Conservation (phyloP, 2,329 filamentous ascomycete species). For the Fusarium cicatricum region DNA sequence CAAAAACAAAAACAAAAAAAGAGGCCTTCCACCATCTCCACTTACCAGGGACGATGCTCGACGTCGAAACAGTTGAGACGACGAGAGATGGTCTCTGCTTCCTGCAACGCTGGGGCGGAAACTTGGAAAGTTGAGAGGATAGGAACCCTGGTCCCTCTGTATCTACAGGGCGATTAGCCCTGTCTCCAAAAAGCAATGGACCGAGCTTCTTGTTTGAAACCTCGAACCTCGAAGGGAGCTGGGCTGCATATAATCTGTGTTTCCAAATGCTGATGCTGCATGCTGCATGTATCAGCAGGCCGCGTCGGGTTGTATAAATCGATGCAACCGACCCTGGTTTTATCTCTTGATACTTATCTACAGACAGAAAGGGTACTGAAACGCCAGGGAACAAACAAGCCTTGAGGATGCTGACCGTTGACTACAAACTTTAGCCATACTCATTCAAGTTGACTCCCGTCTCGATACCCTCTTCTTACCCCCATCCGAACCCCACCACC, state of each 20-base stretch:
- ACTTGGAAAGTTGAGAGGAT: constrained; percentile 1
- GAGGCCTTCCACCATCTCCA: constrained; percentile 26
- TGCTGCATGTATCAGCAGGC: constrained; percentile 14
- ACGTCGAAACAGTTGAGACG: constrained; percentile 16
- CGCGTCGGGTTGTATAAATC: constrained; percentile 6
- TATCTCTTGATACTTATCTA: background rate
- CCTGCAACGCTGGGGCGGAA: background rate
- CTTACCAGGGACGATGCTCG: constrained; percentile 4
- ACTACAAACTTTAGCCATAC: background rate
- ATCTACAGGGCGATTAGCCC: constrained; percentile 20
- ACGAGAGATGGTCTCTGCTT: background rate
- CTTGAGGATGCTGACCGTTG: no score
- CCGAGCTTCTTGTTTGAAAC: constrained; percentile 31
- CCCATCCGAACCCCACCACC: constrained; percentile 8
- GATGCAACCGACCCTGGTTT: constrained; percentile 23
- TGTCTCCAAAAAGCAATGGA: constrained; percentile 27
- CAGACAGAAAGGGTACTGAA: no score
- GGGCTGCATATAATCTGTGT: constrained; percentile 16
- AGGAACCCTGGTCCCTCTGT: constrained; percentile 9
- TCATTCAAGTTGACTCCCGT: background rate
- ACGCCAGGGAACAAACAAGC: no score
- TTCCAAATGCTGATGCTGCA: constrained; percentile 21
- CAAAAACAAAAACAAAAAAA: constrained; percentile 14
- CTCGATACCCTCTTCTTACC: background rate
- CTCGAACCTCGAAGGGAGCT: constrained; percentile 19